A percentile compares a stretch with the other conserved stretches of the same genome.
Conservation (phyloP, 164 flowering plant genomes). For the Magnolia changhungtana region DNA sequence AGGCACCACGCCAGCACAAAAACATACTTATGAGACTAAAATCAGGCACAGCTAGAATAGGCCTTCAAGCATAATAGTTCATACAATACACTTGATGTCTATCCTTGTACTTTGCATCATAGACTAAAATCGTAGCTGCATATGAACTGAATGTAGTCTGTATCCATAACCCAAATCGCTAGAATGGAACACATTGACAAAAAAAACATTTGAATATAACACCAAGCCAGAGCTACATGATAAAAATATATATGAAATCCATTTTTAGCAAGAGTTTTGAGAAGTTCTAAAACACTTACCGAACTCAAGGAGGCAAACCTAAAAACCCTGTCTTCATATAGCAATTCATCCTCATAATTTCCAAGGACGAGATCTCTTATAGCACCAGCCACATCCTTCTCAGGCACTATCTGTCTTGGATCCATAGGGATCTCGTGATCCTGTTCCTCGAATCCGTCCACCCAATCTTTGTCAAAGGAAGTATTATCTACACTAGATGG, state of each 20-base stretch:
- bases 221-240: background rate
- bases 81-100: background rate
- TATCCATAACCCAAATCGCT: too few relatives aligned
- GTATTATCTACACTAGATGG: conserved; percentile 18
- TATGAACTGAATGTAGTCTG: too few relatives aligned
- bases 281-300: conserved; percentile 33
- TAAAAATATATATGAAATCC: background rate
- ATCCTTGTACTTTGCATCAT: background rate
- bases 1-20: background rate
- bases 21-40: background rate
- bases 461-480: conserved; percentile 35
- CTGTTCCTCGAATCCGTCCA: conserved; percentile 24
- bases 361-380: conserved; percentile 58
- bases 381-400: conserved; percentile 51
- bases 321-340: conserved; percentile 92
- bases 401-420: conserved; percentile 31
- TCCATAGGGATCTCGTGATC: conserved; percentile 26
- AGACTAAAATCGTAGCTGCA: background rate
- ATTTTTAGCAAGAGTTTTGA: background rate
- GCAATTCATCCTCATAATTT: conserved; percentile 66
- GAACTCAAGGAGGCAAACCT: conserved; percentile 79
- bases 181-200: too few relatives aligned
- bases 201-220: background rate
- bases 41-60: background rate
- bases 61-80: background rate